Base-by-base conservation (phyloP, 768 basidiomycete genomes). In the Chiua virens region DNA sequence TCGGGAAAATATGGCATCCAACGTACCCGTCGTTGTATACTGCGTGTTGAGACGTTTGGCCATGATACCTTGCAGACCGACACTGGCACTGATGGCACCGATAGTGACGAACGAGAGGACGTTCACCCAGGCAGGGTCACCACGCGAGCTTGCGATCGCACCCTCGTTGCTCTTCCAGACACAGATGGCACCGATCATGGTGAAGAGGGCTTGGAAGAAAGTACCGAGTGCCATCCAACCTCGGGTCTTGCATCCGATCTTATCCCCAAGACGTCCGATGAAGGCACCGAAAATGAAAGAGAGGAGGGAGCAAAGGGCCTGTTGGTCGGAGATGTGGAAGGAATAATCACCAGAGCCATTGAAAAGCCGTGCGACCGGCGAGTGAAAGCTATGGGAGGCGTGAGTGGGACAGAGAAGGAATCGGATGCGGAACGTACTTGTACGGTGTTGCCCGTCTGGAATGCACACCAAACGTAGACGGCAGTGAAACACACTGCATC, bases 11-110 rank as follows among this genome's bases (percentile, higher is more conserved):
- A 27, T 35, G 54, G 37, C 17, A 23, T 5, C 5, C 2, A 8
- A 77, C 81, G 62, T 38, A 87, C 86, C 84, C n/a, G 86, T 87
- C 0, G 86, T 88, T 14, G 85, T 83, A 64, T 87, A 92, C 64
- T 89, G 86, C 10, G 86, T 86, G 60, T 86, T 87, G 55, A 90
- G 65, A 32, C 88, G 73, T 71, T 93, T 93, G 45, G 85, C 90
- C 71, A 89, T 75, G 64, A 94, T 89, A 20, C 92, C 92, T 68
- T 95, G 92, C 30, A 93, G 71, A 7, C 93, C 93, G 59, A 97
- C 64, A 45, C 58, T 58, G 77, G 68, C 87, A 55, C 89, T 92
- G 68, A 92, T 84, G 66, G 92, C 89, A 1, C 79, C 91, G 15
- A 97, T 58, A 9, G 82, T 77, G 14, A 86, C 83, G 61, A 86